Base-by-base conservation (phyloP, 441 rosid species). In the Populus trichocarpa region DNA sequence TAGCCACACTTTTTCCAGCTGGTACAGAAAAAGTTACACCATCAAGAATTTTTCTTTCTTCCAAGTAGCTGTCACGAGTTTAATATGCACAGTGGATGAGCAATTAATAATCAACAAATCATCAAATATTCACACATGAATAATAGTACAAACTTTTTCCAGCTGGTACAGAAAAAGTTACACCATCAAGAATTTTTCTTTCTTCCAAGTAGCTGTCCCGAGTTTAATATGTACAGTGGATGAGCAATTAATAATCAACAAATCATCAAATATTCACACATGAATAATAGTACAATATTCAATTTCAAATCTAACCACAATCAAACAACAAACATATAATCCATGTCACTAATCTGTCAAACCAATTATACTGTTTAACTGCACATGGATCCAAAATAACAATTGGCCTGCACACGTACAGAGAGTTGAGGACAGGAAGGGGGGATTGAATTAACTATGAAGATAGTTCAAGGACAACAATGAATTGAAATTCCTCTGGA, bases 1-100 rank as follows among this genome's bases (percentile, higher is more conserved):
- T 89, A 26, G 99, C 99, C 67, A 94, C 93, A 83, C 98, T 94
- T 85, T 93, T 94, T 78, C 97, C 99, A 74, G 98, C 91, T 8
- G 96, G 95, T 71, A 94, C 94, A 50, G 80, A 80, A 86, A 96
- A 96, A 72, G 98, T 89, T 72, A 96, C 80, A 76, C 98, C 97
- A 81, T 96, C 91, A 75, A 96, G 93, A 81, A 94, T 93, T 83
- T 90, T 96, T 77, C 98, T 90, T 82, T 90, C 96, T 9, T 81
- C 75, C 73, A 90, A 78, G 84, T 94, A 96, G 84, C 99, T 96
- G 89, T 72, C 75, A 70, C 75, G 80, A 77, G 79, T 42, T 69
- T 71, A 76, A 75, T 64, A 72, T 53, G 14, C 25, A 28, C 63
- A 50, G 22, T 18, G 30, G 73, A 81, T 73, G 71, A 85, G 75